Evolutionary conservation across 371 early-diverging fungal genomes (phyloP), one percentile per base, ranked within the genome.

Genomic region (Circinella umbellata): DNA sequence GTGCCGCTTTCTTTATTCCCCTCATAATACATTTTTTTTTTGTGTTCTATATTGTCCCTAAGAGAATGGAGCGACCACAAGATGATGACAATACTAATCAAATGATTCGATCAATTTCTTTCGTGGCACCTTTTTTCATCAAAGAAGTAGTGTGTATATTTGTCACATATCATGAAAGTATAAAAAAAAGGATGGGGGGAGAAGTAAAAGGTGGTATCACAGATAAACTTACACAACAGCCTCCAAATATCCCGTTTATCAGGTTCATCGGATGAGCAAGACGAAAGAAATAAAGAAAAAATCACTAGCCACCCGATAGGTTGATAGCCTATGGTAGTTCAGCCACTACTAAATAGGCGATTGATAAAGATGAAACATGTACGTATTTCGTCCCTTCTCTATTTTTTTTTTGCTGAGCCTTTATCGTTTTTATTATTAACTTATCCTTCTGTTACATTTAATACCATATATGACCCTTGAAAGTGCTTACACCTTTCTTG

Each of bases 281-380:
- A 13, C 14, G 15, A 51, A 8, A 15, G 15, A n/a, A 15, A n/a
- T 8, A n/a, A 15, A 51, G 15, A n/a, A 51, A 15, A 51, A 3
- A 51, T 14, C 57, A 57, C 57, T 57, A 57, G 57, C 57, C 57
- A 57, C 57, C 57, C 57, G 57, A 57, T 57, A 57, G 57, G 57
- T 34, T 51, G 51, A 51, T 17, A 51, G 14, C 10, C 11, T 42
- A 27, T 11, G 35, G n/a, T 11, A 10, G 57, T 18, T 57, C 57
- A 57, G 57, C 57, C 57, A 57, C 57, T 34, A 57, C 57, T 57
- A 57, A 57, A 57, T 57, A 57, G 35, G 57, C 27, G 57, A 57
- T 57, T 57, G 57, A 57, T 57, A 57, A 57, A 6, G 57, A 57
- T 57, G 57, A 57, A 57, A 51, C 15, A 51, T 13, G 51, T 4